Percentiles rank a stretch among this genome's conserved stretches.
Conservation (phyloP, 1,139 yeast species). For the Suhomyces anneliseae region DNA sequence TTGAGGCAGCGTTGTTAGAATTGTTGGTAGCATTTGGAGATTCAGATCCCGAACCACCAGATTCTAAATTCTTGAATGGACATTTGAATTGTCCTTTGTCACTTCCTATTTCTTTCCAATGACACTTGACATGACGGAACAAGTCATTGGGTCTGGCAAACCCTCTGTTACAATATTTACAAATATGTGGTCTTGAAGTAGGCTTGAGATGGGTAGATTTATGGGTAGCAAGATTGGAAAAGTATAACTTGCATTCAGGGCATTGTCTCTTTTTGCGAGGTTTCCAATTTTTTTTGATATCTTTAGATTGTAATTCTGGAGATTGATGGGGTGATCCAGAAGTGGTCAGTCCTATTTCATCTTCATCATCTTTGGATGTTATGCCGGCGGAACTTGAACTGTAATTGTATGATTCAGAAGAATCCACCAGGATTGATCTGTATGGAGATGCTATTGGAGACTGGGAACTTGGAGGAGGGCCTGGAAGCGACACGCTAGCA, state of each 20-base stretch:
- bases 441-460: conserved; percentile 8
- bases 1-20: conserved; percentile 8
- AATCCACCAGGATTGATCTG: conserved; percentile 7
- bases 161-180: conserved; percentile 77
- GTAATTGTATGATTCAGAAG: conserved; percentile 8
- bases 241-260: conserved; percentile 73
- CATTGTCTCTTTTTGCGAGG: conserved; percentile 81
- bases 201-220: conserved; percentile 77
- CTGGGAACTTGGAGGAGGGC: background rate
- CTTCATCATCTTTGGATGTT: conserved; percentile 3
- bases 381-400: background rate
- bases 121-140: conserved; percentile 80
- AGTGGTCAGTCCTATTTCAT: conserved; percentile 10
- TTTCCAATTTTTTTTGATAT: conserved; percentile 29
- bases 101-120: conserved; percentile 65
- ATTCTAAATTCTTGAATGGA: conserved; percentile 35
- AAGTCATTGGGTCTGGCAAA: conserved; percentile 88
- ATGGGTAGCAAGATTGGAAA: conserved; percentile 83
- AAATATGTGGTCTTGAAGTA: conserved; percentile 72
- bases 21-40: conserved; percentile 4
- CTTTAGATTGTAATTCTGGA: conserved; percentile 8
- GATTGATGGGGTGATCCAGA: conserved; percentile 6
- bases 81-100: conserved; percentile 50
- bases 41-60: background rate
- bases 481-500: too few relatives aligned